phyloP scores from a whole-genome alignment of 2,329 filamentous ascomycete genomes.

The Rhinocladiella similis region DNA sequence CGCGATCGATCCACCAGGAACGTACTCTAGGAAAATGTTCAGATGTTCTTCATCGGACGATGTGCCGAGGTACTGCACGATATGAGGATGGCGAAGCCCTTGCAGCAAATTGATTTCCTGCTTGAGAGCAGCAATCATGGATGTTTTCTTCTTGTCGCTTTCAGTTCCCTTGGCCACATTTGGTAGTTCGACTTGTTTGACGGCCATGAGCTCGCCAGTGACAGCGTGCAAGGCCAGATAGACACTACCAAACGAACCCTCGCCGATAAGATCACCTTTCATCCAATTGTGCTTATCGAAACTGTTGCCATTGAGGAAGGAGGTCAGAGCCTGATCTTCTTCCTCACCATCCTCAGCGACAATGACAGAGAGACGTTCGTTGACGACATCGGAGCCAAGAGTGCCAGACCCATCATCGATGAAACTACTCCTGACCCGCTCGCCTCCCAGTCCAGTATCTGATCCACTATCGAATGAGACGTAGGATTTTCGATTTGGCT shows the following conservation, averaged over 20 bases:
- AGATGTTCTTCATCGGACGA: conserved; percentile 87
- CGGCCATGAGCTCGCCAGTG: conserved; percentile 94
- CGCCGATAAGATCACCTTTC: conserved; percentile 95
- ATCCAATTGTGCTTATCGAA: conserved; percentile 99
- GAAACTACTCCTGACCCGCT: conserved; percentile 75
- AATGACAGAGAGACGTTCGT: conserved; percentile 76
- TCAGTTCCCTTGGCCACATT: conserved; percentile 74
- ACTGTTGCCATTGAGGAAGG: conserved; percentile 87
- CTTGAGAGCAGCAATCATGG: conserved; percentile 96
- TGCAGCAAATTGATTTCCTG: conserved; percentile 92
- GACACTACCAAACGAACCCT: conserved; percentile 94
- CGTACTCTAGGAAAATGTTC: conserved; percentile 99
- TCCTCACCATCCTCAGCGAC: conserved; percentile 91
- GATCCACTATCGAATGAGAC: conserved; percentile 66
- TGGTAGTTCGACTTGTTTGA: conserved; percentile 95
- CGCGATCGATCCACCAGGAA: conserved; percentile 93
- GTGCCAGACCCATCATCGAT: conserved; percentile 79
- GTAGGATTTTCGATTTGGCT: conserved; percentile 91
- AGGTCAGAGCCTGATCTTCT: conserved; percentile 81
- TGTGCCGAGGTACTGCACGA: conserved; percentile 96
- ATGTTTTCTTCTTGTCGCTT: conserved; percentile 88
- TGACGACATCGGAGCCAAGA: conserved; percentile 49
- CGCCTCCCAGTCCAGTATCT: conserved; percentile 69
- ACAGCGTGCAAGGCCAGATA: conserved; percentile 94
- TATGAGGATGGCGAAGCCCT: conserved; percentile 92